These are phyloP conservation scores for Limonomyces culmigenus DNA, from an alignment of 1,284 basidiomycete species.

Conservation along the genomic window DNA sequence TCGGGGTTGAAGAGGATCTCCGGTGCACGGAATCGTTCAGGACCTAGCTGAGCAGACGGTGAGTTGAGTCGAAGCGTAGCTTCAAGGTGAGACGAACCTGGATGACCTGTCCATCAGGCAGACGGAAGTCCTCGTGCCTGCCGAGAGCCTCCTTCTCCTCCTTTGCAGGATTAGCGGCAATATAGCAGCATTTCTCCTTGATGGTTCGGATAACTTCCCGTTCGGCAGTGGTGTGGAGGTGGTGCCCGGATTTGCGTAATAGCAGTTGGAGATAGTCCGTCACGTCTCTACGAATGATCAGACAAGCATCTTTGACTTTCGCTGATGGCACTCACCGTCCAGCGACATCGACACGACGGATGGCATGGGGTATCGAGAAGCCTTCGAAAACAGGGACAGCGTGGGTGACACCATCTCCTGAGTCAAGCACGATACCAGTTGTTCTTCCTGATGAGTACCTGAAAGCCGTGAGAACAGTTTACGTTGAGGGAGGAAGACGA, in stretches of 20 bases:
- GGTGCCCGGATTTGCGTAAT: slow-evolving; percentile 86
- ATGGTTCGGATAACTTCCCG: slow-evolving; percentile 94
- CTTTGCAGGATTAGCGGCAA: slow-evolving; percentile 80
- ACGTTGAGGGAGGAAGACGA: slow-evolving; percentile 3
- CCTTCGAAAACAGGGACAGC: slow-evolving; percentile 99
- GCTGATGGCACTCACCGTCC: slow-evolving; percentile 45
- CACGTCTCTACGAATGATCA: slow-evolving; percentile 58
- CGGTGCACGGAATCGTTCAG: slow-evolving; percentile 92
- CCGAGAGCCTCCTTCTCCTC: slow-evolving; percentile 85
- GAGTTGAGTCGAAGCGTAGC: too few relatives aligned
- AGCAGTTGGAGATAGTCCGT: slow-evolving; percentile 93
- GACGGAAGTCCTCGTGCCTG: slow-evolving; percentile 75
- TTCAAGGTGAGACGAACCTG: slow-evolving; percentile 34
- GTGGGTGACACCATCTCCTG: slow-evolving; percentile 97
- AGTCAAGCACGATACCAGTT: slow-evolving; percentile 96
- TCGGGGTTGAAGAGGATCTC: slow-evolving; percentile 98
- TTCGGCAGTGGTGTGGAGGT: slow-evolving; percentile 94
- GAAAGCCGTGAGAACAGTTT: slow-evolving; percentile 6
- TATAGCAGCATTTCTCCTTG: slow-evolving; percentile 96
- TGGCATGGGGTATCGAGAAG: slow-evolving; percentile 98
- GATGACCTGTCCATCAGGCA: slow-evolving; percentile 92
- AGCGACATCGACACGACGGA: slow-evolving; percentile 89
- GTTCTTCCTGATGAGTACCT: slow-evolving; percentile 99
- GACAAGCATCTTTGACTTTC: slow-evolving; percentile 5
- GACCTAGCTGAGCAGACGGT: slow-evolving; percentile 49